Base-by-base conservation (phyloP, 1,284 basidiomycete species). In the Fomitopsis pinicola region DNA sequence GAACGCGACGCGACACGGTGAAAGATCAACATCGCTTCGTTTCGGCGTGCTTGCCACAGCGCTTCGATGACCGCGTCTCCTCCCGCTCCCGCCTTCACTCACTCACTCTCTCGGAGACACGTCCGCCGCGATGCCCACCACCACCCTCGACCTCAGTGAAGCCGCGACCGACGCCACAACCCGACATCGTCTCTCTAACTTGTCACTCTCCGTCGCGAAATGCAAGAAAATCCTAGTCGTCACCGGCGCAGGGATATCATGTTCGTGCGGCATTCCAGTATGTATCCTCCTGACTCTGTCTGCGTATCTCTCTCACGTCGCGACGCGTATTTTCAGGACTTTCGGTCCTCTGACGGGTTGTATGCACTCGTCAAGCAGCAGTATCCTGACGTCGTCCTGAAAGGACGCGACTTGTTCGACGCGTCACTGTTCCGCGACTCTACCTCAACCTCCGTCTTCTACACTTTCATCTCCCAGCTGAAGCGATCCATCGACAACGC, bases 391-490 rank as follows among this genome's bases (percentile, higher is more conserved):
- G 84, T 87, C 10, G 88, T 95, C 52, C 74, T 95, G 52, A 92
- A 93, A 74, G 95, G 95, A 56, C 89, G 91, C 66, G 94, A 95
- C 71, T 82, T 96, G 42, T 97, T 97, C 76, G 92, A 95, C 73
- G 89, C 92, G 48, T 88, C 90, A 30, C 79, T 95, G 12, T 96
- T 97, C 76, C 85, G 89, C 22, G 90, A 94, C 71, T 79, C 89
- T 22, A 87, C 83, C n/a, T 94, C 94, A 2, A 92, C 93, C 1
- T 84, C 94, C 5, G 83, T 97, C 30, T 98, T 98, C 75, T 95
- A 96, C 76, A 92, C 94, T 0, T 97, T 98, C 77, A 95, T 98
- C 62, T 91, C 95, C 5, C 87, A 92, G 69, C 87, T 98, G 61
- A 95, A 95, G 70, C 79, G 83, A 53, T 88, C 92, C 57, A 89